Evolutionary conservation across 176 grass and related monocot species (phyloP).

Genomic region (Cenchrus fungigraminus): DNA sequence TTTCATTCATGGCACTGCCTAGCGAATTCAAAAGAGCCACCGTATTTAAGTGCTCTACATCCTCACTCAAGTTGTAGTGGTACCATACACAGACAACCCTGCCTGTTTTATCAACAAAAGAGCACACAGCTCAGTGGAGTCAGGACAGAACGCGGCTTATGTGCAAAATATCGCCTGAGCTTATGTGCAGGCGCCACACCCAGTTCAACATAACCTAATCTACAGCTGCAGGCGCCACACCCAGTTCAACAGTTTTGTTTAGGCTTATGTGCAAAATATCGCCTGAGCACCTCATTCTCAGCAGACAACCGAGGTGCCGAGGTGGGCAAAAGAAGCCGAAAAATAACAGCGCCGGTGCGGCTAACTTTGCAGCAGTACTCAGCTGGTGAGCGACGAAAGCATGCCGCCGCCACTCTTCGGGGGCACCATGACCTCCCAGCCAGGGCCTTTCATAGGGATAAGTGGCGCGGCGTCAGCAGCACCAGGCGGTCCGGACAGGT

Average conservation of each 20-base stretch:
- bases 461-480: slow-evolving; percentile 5
- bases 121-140: not conserved
- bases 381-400: slow-evolving; percentile 76
- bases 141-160: not conserved
- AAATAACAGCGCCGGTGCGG: too few relatives aligned
- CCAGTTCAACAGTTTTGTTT: slow-evolving; percentile 37
- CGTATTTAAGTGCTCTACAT: too few relatives aligned
- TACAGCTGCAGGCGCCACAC: slow-evolving; percentile 18
- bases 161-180: too few relatives aligned
- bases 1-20: too few relatives aligned
- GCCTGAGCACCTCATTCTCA: not conserved
- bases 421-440: slow-evolving; percentile 88
- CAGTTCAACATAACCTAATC: not conserved
- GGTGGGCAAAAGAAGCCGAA: not conserved
- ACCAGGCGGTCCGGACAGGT: slow-evolving; percentile 39
- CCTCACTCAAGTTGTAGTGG: too few relatives aligned
- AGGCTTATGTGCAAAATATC: slow-evolving; percentile 34
- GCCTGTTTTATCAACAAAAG: too few relatives aligned
- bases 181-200: too few relatives aligned
- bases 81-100: too few relatives aligned
- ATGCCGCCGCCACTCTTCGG: slow-evolving; percentile 71
- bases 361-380: not conserved
- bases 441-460: slow-evolving; percentile 77
- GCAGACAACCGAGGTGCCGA: not conserved
- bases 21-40: too few relatives aligned